Base-by-base conservation (phyloP, 345 rosid species). In the Populus euphratica region DNA sequence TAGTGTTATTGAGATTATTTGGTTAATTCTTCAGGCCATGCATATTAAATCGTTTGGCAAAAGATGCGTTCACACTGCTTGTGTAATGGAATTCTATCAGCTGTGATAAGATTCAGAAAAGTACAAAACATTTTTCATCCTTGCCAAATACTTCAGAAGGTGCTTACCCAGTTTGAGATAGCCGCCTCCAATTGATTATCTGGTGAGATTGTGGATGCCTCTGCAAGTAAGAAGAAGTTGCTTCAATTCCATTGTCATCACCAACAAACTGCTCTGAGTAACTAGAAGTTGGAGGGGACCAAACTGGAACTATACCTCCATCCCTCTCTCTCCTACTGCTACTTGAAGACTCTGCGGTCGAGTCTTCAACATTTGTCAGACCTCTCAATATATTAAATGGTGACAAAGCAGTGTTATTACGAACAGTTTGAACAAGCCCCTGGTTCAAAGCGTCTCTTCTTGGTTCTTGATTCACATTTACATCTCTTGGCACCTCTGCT, bases 321-420 rank as follows among this genome's bases (percentile, higher is more conserved):
- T 92, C 96, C 81, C 99, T 86, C 81, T 89, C 97, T 85, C 98
- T 92, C 84, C 94, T 83, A 76, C 80, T 82, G 68, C 87, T 86
- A 80, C 90, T 92, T 0, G 98, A 93, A 33, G 99, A 96, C 83
- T 96, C 98, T 47, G 94, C 94, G 6, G 97, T 90, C 36, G 97
- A 93, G 79, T 96, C 98, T 81, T 93, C 99, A 23, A 88, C 88
- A 78, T 75, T 84, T 75, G 76, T 86, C 50, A 84, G 75, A 81
- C 76, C 93, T 73, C 83, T 73, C 49, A 84, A 70, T 72, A 85
- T 54, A 76, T 86, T 83, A 76, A 90, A 78, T 62, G 76, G 91
- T 31, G 87, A 84, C 50, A 84, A 72, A 81, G 78, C 65, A 75
- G 79, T 73, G 83, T 72, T 82, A 43, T 41, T 65, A 39, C 33